Evolutionary conservation across 2,329 filamentous ascomycete genomes (phyloP).

Genomic region (Teratosphaeria pseudoeucalypti): DNA sequence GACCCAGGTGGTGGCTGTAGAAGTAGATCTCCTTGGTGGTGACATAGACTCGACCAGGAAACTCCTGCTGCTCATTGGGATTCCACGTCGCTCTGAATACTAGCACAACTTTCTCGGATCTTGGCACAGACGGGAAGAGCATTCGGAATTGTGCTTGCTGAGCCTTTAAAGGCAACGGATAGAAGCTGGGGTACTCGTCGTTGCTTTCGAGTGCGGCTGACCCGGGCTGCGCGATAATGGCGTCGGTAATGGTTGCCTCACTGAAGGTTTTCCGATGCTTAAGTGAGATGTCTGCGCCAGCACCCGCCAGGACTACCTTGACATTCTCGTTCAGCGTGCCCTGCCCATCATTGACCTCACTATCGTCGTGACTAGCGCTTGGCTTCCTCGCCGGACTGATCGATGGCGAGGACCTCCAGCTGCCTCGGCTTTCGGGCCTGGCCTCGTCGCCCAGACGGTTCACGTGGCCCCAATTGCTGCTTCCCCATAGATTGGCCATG

Average conservation of each 20-base stretch:
- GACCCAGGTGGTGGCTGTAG: conserved; percentile 86
- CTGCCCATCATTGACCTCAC: conserved; percentile 6
- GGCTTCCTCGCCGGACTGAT: not conserved
- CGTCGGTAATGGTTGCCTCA: conserved; percentile 6
- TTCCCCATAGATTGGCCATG: conserved; percentile 91
- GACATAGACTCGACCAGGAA: conserved; percentile 78
- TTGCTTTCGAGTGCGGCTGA: conserved; percentile 13
- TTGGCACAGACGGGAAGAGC: conserved; percentile 70
- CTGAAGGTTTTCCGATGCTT: conserved; percentile 24
- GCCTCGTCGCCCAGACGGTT: conserved; percentile 50
- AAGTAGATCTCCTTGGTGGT: conserved; percentile 86
- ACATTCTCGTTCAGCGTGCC: not conserved
- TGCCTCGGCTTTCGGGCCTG: not conserved
- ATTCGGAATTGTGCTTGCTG: conserved; percentile 92
- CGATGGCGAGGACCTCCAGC: not conserved
- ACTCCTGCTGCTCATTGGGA: conserved; percentile 62
- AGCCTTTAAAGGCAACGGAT: conserved; percentile 60
- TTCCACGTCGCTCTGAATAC: conserved; percentile 92
- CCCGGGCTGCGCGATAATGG: not conserved
- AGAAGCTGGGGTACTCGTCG: conserved; percentile 60
- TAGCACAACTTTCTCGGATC: conserved; percentile 72
- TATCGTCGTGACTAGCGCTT: conserved; percentile 5
- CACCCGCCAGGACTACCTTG: not conserved
- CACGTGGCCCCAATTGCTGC: conserved; percentile 65
- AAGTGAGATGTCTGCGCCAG: not conserved